Evolutionary conservation across 257 asterid species (phyloP).

Genomic region (Echium plantagineum): DNA sequence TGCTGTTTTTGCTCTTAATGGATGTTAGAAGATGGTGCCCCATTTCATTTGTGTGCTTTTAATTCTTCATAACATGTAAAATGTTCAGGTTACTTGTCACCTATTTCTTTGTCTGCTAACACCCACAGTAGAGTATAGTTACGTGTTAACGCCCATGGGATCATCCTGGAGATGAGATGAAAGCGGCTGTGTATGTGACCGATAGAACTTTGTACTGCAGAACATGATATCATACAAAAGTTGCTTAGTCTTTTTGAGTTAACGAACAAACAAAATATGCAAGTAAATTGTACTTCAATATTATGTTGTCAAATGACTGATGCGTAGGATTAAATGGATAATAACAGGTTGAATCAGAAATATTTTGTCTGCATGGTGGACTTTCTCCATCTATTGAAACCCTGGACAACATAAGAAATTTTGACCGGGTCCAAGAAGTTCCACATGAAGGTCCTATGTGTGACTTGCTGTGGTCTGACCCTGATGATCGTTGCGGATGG

Average conservation of each 20-base stretch:
- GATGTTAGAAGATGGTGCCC: neutral
- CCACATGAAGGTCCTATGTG: slow-evolving; percentile 99
- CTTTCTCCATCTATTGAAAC: slow-evolving; percentile 91
- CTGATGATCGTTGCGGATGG: slow-evolving; percentile 99
- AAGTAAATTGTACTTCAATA: neutral
- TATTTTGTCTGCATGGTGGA: slow-evolving; percentile 92
- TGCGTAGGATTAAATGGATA: neutral
- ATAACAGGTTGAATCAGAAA: slow-evolving; percentile 87
- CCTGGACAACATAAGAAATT: slow-evolving; percentile 82
- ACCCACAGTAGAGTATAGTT: too few relatives aligned
- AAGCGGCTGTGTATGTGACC: too few relatives aligned
- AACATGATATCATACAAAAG: too few relatives aligned
- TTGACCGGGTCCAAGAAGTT: slow-evolving; percentile 98
- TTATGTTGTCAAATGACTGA: neutral
- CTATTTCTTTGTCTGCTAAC: too few relatives aligned
- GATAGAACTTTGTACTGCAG: too few relatives aligned
- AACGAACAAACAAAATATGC: neutral
- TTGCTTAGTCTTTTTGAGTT: neutral
- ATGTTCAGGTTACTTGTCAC: too few relatives aligned
- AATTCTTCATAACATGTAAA: too few relatives aligned
- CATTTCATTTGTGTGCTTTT: too few relatives aligned
- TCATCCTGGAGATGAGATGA: too few relatives aligned
- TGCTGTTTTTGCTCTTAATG: neutral
- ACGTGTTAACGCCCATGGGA: too few relatives aligned
- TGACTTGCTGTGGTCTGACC: slow-evolving; percentile 95